These are phyloP conservation scores for Neohortaea acidophila DNA, from an alignment of 495 filamentous ascomycete genomes.

Conservation along the genomic window DNA sequence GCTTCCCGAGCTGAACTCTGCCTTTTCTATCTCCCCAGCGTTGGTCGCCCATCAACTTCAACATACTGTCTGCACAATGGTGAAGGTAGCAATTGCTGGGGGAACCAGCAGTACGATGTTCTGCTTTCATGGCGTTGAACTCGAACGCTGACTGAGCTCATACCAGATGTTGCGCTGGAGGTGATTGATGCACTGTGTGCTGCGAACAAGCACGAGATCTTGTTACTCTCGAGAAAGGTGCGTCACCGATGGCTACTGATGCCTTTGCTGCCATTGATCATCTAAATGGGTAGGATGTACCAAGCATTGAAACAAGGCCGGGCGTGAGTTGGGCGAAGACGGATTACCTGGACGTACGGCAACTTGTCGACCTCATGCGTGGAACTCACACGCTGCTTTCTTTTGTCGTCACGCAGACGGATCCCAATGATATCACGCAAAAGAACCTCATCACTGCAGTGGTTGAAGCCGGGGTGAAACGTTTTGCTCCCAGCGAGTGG, in stretches of 20 bases:
- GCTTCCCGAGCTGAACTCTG: too few species aligned
- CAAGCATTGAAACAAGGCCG: constrained; percentile 2
- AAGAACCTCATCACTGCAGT: not conserved
- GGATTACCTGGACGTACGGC: constrained; percentile 30
- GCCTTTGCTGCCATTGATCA: constrained; percentile 4
- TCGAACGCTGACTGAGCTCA: not conserved
- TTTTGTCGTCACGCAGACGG: not conserved
- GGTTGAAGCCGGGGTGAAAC: not conserved
- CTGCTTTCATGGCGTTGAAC: not conserved
- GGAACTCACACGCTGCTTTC: constrained; percentile 23
- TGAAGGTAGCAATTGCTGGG: constrained; percentile 41
- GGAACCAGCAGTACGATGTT: constrained; percentile 34
- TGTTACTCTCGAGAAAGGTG: constrained; percentile 34
- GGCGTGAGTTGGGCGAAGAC: constrained; percentile 28
- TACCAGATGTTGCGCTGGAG: constrained; percentile 37
- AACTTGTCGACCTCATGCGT: constrained; percentile 27
- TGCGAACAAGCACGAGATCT: constrained; percentile 37
- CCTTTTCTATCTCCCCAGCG: too few species aligned
- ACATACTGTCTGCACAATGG: constrained; percentile 38
- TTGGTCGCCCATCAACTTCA: too few species aligned
- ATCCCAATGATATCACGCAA: not conserved
- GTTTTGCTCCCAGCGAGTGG: not conserved
- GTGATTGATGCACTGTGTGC: constrained; percentile 39
- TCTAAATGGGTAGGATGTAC: constrained; percentile 14
- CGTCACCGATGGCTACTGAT: constrained; percentile 1